Evolutionary conservation across 1,284 basidiomycete species (phyloP), one percentile per base, ranked within the genome.

Genomic region (Flammula alnicola): DNA sequence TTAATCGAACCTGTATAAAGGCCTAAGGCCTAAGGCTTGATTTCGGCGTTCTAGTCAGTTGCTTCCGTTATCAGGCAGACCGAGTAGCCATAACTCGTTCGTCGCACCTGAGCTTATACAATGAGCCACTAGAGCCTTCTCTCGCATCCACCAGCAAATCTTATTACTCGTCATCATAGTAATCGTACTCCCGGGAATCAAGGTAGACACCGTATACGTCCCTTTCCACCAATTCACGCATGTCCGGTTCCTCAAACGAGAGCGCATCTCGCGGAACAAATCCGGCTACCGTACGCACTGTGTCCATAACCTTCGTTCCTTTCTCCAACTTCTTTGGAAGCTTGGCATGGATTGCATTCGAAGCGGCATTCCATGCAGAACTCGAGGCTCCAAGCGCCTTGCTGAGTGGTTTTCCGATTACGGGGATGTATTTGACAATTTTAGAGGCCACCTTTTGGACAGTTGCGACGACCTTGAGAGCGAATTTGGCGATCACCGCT

Each of bases 401-500:
- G 23, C 27, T 20, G 7, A 48, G 31, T 10, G 39, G 22, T n/a
- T 35, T 22, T 7, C 54, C 54, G 16, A 55, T 35, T 8, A 37
- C 54, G 4, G 54, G 54, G n/a, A 55, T 52, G 16, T 45, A 55
- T 11, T 27, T 36, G 19, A 44, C 52, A 19, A 52, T 32, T 19
- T 49, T 52, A 12, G 46, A 27, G 10, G 40, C 31, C 19, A 49
- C 35, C 11, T 42, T 30, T 22, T 45, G 22, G 10, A 30, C 52
- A 20, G 49, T 43, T 5, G 49, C 46, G 10, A 38, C 32, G 33
- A 57, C 29, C 38, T 56, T 56, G 23, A 56, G 47, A 12, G 32
- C 49, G 26, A 57, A 32, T 29, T 57, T 57, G 27, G 49, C 52
- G 32, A 57, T 50, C 38, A 49, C 52, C 20, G 49, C 52, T 16